A percentile compares a stretch with the other conserved stretches of the same genome.
Evolutionary conservation across 2,329 filamentous ascomycete genomes (phyloP).

Genomic region (Zalaria sp.): DNA sequence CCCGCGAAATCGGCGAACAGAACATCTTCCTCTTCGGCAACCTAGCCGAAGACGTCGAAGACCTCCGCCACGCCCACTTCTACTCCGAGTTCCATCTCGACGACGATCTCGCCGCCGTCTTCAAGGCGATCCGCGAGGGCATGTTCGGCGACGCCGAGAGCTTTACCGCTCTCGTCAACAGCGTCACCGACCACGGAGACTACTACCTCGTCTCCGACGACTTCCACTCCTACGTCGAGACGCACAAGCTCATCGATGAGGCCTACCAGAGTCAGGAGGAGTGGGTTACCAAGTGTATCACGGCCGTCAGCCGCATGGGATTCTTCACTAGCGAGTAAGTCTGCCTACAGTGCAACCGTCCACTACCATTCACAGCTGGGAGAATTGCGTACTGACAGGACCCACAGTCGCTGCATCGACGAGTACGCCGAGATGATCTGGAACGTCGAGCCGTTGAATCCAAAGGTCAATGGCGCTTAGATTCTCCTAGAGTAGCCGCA

Average conservation of each 20-base stretch:
- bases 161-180: conserved; percentile 71
- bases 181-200: conserved; percentile 84
- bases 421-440: conserved; percentile 96
- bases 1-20: conserved; percentile 85
- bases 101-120: conserved; percentile 63
- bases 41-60: conserved; percentile 89
- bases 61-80: conserved; percentile 78
- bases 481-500: background rate
- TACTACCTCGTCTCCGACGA: conserved; percentile 97
- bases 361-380: background rate
- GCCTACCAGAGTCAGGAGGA: conserved; percentile 84
- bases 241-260: conserved; percentile 80
- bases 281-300: conserved; percentile 85
- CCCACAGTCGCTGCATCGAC: conserved; percentile 59
- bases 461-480: conserved; percentile 12
- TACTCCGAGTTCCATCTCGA: conserved; percentile 73
- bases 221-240: conserved; percentile 88
- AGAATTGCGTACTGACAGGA: too few relatives aligned
- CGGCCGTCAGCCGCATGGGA: conserved; percentile 81
- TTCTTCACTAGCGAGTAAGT: conserved; percentile 75
- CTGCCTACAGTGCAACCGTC: background rate
- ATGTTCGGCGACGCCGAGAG: conserved; percentile 66
- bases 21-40: conserved; percentile 99
- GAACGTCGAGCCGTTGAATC: conserved; percentile 74
- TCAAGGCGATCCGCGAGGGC: conserved; percentile 64